Evolutionary conservation across 768 basidiomycete genomes (phyloP), one percentile per base, ranked within the genome.

Genomic region (Lactifluus pinguis): DNA sequence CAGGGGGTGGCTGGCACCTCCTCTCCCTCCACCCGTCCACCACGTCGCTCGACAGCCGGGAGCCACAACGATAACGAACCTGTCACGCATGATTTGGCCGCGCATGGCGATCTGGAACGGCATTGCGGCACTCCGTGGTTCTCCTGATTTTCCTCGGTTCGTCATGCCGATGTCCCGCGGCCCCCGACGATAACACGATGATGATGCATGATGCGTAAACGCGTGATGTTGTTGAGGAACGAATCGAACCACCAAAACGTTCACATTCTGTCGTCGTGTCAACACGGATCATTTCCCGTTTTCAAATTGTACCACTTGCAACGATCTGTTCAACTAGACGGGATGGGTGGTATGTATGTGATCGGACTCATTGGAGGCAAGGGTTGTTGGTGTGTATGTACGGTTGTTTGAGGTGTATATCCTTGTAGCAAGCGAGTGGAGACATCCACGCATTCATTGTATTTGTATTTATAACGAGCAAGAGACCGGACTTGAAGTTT

Each of bases 71-170:
- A 42, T 17, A 39, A 47, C 11, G 50, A 41, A 52, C 38, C 39
- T 25, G 21, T 21, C 10, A 51, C 50, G 21, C 55, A 57, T 3
- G 60, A 62, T 21, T 17, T 57, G 9, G 55, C 49, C 0, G 60
- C 30, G 17, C 61, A 58, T 19, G 56, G 56, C 47, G 52, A 62
- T 25, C 34, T 62, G 10, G 61, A 62, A 53, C 61, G 61, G 30
- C 61, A 62, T 13, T 58, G 61, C 17, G 61, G 61, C 14, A 4
- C 51, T 19, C 61, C 61, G 9, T 62, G 61, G 61, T 62, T 62
- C 56, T 62, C 61, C 32, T 62, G 56, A 62, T 52, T 10, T 25
- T 47, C 45, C 45, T 25, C 3, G 2, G 1, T 11, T 11, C 45
- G 2, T 47, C 6, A 14, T 47, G 19, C 45, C 21, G 10, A 47